These are phyloP conservation scores for Allantophomopsis lycopodina DNA, from an alignment of 2,329 filamentous ascomycete species.

Conservation along the genomic window DNA sequence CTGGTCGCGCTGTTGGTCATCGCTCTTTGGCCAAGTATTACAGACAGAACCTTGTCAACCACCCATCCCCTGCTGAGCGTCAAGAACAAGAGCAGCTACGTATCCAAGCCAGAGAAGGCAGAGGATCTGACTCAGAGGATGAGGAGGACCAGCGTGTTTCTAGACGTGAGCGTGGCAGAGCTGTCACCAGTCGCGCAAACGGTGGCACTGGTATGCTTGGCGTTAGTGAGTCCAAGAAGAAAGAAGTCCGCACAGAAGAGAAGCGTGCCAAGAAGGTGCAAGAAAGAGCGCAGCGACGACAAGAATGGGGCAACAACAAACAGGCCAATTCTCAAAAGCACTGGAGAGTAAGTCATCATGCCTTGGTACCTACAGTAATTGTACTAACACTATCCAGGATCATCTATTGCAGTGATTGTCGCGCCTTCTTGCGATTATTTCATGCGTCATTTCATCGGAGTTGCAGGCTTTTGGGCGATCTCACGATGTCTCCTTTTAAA, in stretches of 20 bases:
- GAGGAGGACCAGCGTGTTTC: constrained; percentile 21
- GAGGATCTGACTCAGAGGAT: constrained; percentile 31
- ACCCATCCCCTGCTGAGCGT: constrained; percentile 69
- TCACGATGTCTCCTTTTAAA: too few species aligned
- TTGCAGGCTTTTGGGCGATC: too few species aligned
- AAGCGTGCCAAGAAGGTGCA: constrained; percentile 55
- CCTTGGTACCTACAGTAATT: not conserved
- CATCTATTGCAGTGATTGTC: constrained; percentile 17
- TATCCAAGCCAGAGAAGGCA: constrained; percentile 41
- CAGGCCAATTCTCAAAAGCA: constrained; percentile 55
- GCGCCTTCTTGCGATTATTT: not conserved
- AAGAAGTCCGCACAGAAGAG: constrained; percentile 50
- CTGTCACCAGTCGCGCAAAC: constrained; percentile 53
- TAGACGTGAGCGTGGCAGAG: constrained; percentile 30
- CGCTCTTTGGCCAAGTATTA: constrained; percentile 79
- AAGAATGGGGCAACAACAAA: constrained; percentile 59
- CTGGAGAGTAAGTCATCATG: constrained; percentile 37
- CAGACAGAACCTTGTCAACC: constrained; percentile 79
- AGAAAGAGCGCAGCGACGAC: constrained; percentile 44
- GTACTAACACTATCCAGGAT: constrained; percentile 16
- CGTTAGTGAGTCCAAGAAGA: constrained; percentile 63
- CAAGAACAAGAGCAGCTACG: constrained; percentile 31
- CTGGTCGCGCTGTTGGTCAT: constrained; percentile 80
- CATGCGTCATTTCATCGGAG: too few species aligned
- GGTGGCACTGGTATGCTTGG: constrained; percentile 67